phyloP scores from a whole-genome alignment of 2,329 filamentous ascomycete genomes.

The Ambrosiella beaveri region DNA sequence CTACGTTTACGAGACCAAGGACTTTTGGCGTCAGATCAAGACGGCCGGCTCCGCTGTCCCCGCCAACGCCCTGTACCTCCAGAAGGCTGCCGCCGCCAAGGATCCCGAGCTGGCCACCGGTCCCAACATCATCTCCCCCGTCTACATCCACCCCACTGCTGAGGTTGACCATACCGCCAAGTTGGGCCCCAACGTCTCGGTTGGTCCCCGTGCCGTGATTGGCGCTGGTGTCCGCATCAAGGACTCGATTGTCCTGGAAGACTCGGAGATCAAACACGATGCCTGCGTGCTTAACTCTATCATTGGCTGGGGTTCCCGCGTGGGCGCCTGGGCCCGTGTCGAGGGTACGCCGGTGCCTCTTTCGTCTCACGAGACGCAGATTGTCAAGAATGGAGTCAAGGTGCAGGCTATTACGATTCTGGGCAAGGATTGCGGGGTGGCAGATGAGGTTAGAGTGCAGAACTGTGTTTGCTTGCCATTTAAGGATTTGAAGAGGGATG shows the following conservation, averaged over 20 bases:
- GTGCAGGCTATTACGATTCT: constrained; percentile 96
- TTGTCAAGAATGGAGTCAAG: constrained; percentile 95
- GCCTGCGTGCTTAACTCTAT: constrained; percentile 91
- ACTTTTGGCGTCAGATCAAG: constrained; percentile 99
- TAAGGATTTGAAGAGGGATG: constrained; percentile 95
- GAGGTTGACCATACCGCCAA: constrained; percentile 87
- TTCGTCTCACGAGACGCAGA: constrained; percentile 77
- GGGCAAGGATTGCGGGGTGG: constrained; percentile 87
- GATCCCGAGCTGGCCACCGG: constrained; percentile 58
- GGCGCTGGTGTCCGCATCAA: constrained; percentile 83
- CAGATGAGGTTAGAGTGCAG: constrained; percentile 87
- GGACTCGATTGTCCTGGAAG: constrained; percentile 89
- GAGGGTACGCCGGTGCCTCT: constrained; percentile 84
- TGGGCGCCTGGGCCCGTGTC: constrained; percentile 95
- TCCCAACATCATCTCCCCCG: constrained; percentile 74
- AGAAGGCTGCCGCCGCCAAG: constrained; percentile 64
- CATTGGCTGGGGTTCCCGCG: constrained; percentile 88
- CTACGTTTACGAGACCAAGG: constrained; percentile 95
- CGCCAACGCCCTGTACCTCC: constrained; percentile 89
- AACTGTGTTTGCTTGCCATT: constrained; percentile 96
- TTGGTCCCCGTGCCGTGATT: constrained; percentile 73
- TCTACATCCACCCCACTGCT: constrained; percentile 88
- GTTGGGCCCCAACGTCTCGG: constrained; percentile 89
- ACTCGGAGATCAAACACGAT: constrained; percentile 90
- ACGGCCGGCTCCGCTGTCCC: constrained; percentile 93